Percentiles rank a stretch among this genome's conserved stretches.
Conservation (phyloP, 257 asterid species). For the Solanum peruvianum region DNA sequence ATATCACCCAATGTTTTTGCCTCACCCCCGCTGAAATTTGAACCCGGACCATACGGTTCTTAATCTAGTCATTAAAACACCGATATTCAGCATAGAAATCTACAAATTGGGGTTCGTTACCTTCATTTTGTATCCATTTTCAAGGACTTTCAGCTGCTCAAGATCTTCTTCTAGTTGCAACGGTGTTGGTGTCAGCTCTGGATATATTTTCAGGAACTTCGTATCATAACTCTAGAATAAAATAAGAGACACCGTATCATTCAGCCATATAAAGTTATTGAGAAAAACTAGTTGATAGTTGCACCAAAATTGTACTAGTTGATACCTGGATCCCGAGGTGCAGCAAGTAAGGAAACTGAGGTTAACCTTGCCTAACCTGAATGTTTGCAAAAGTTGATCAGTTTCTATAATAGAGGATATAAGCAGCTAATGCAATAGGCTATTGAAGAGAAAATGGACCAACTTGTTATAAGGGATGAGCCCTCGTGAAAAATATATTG, state of each 20-base stretch:
- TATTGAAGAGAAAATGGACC: slow-evolving; percentile 2
- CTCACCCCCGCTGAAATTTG: neutral
- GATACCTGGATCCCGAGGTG: slow-evolving; percentile 91
- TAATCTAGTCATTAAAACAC: neutral
- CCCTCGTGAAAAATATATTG: slow-evolving; percentile 85
- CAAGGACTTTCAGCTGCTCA: slow-evolving; percentile 90
- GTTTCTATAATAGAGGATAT: neutral
- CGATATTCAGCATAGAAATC: neutral
- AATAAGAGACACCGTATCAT: neutral
- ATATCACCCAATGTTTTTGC: neutral
- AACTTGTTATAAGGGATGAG: slow-evolving; percentile 84
- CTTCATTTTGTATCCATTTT: slow-evolving; percentile 96
- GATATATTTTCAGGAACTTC: slow-evolving; percentile 63
- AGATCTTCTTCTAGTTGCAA: slow-evolving; percentile 96
- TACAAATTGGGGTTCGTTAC: slow-evolving; percentile 10
- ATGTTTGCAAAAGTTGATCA: neutral
- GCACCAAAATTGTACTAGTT: neutral
- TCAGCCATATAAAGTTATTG: neutral
- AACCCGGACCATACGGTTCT: neutral
- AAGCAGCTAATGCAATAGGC: neutral
- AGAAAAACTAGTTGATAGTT: neutral
- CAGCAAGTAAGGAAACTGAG: slow-evolving; percentile 77
- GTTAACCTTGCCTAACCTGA: slow-evolving; percentile 69
- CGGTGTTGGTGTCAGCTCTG: slow-evolving; percentile 73
- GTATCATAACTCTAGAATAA: slow-evolving; percentile 67